Base-by-base conservation (phyloP, 2,329 filamentous ascomycete genomes). In the Aspergillus ustus region DNA sequence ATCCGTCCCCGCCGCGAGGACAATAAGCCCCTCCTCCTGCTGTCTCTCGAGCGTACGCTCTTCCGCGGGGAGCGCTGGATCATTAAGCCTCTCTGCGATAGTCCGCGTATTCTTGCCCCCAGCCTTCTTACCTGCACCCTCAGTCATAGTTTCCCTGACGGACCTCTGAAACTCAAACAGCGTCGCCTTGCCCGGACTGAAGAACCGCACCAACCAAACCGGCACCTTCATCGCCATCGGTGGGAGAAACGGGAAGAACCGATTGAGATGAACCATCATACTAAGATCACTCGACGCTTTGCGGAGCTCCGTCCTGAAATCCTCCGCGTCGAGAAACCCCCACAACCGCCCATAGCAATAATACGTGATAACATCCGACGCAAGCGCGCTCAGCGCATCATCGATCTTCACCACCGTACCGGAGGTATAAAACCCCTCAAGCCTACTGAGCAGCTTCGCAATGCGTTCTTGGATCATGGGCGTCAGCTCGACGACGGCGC, bases 401-500 rank as follows among this genome's bases (percentile, higher is more conserved):
- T 46, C 40, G 3, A 55, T 17, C 5, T 46, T 37, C 7, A 54
- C 22, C 22, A 45, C 40, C 1, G 37, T 6, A 15, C 44, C 8
- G 7, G 17, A 7, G 5, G 57, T 2, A 31, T 59, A 61, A 0
- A 64, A 65, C n/a, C 53, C 51, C 17, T 59, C 29, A 20, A 70
- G 51, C 17, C 63, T 61, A 1, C 54, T 31, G 1, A 64, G 54
- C 1, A 72, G 61, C 15, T 65, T 63, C 15, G 67, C 59, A 11
- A 70, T 34, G 6, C 53, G 48, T 3, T 63, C 60, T 7, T 68
- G 53, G 11, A 71, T 68, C 7, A 64, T 15, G 0, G 45, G 34
- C 8, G 62, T 57, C 2, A 67, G 60, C 7, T 65, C 61, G 7
- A 34, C 28, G 29, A 71, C 63, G 0, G 69, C 54, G 4, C 63